Evolutionary conservation across 805 yeast genomes (phyloP).

Genomic region (Dipodascopsis uninucleata): DNA sequence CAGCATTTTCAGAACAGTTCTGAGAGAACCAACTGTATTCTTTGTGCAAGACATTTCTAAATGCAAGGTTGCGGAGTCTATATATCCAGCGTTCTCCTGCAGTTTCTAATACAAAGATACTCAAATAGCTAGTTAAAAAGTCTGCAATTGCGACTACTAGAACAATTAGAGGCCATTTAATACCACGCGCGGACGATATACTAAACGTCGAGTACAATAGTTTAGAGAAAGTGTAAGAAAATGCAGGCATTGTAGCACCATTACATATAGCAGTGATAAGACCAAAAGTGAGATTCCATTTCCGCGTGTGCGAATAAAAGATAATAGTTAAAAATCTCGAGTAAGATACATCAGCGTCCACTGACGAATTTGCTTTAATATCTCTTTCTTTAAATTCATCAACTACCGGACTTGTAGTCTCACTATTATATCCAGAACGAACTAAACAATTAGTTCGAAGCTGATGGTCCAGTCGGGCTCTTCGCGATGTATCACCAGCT

Average conservation of each 20-base stretch:
- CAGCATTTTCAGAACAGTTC: neutral
- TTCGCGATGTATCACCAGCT: too few relatives aligned
- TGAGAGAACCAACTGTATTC: slow-evolving; percentile 48
- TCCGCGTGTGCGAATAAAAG: slow-evolving; percentile 6
- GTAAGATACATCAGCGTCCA: too few relatives aligned
- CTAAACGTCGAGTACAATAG: slow-evolving; percentile 58
- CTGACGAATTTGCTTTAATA: too few relatives aligned
- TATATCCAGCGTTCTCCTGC: slow-evolving; percentile 68
- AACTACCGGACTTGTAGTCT: too few relatives aligned
- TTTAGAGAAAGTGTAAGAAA: slow-evolving; percentile 73
- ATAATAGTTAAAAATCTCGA: neutral
- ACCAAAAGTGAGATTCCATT: slow-evolving; percentile 45
- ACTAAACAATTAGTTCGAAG: too few relatives aligned
- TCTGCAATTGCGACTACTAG: slow-evolving; percentile 60
- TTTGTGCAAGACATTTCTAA: slow-evolving; percentile 50
- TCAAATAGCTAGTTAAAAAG: slow-evolving; percentile 53
- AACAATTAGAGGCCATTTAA: slow-evolving; percentile 67
- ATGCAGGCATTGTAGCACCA: slow-evolving; percentile 69
- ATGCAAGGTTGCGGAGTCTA: slow-evolving; percentile 48
- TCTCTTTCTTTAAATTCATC: too few relatives aligned
- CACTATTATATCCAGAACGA: too few relatives aligned
- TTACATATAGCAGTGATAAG: slow-evolving; percentile 49
- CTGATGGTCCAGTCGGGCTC: too few relatives aligned
- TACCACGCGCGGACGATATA: neutral
- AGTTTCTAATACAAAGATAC: slow-evolving; percentile 49